A percentile compares a stretch with the other conserved stretches of the same genome.
These are phyloP conservation scores for Sisymbrium irio DNA, from an alignment of 345 rosid genomes.

Conservation along the genomic window DNA sequence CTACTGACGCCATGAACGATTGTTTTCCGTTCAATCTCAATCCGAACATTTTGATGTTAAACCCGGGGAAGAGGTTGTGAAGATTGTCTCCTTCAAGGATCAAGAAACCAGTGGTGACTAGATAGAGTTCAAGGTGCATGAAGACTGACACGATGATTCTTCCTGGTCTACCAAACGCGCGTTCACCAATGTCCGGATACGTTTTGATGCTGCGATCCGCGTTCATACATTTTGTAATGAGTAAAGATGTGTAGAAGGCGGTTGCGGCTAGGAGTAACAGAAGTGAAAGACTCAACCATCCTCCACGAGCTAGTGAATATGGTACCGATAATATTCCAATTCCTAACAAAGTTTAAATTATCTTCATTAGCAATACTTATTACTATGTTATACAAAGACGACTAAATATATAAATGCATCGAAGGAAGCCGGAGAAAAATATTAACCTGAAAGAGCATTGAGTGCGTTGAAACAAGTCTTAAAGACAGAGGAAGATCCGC, in stretches of 20 bases:
- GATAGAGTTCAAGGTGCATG: slow-evolving; percentile 42
- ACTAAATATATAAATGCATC: not conserved
- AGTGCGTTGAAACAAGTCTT: slow-evolving; percentile 35
- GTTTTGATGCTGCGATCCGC: slow-evolving; percentile 33
- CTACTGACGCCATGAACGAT: slow-evolving; percentile 35
- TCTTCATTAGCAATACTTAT: not conserved
- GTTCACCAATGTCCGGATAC: slow-evolving; percentile 40
- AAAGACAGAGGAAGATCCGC: slow-evolving; percentile 19
- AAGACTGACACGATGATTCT: slow-evolving; percentile 41
- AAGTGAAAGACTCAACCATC: slow-evolving; percentile 47
- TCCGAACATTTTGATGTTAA: slow-evolving; percentile 32
- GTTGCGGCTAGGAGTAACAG: slow-evolving; percentile 37
- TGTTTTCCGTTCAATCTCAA: slow-evolving; percentile 32
- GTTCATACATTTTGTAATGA: slow-evolving; percentile 42
- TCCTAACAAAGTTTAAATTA: slow-evolving; percentile 15
- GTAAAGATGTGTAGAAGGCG: slow-evolving; percentile 39
- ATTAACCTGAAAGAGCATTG: slow-evolving; percentile 32
- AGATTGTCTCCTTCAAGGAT: slow-evolving; percentile 52
- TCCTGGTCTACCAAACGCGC: slow-evolving; percentile 44
- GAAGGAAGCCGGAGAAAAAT: not conserved
- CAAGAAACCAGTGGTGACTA: slow-evolving; percentile 47
- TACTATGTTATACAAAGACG: not conserved
- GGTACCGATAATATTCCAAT: slow-evolving; percentile 48
- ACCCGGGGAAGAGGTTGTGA: slow-evolving; percentile 38
- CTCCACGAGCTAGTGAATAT: slow-evolving; percentile 48